A percentile compares a stretch with the other conserved stretches of the same genome.
phyloP scores from a whole-genome alignment of 2,329 filamentous ascomycete species.

The Ramularia endophylla region DNA sequence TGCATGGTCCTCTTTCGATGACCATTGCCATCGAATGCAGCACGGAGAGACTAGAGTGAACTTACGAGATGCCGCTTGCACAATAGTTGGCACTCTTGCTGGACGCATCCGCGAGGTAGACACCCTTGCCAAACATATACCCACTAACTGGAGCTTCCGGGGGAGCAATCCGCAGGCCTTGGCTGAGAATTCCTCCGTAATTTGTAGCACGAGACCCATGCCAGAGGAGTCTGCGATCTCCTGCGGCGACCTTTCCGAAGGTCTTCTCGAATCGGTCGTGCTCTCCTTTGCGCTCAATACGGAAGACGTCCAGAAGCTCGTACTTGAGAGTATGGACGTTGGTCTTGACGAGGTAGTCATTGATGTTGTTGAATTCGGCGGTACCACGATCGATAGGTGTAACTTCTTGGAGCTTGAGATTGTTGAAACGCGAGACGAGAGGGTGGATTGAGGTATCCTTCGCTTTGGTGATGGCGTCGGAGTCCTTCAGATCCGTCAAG shows the following conservation, averaged over 20 bases:
- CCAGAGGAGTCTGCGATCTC: conserved; percentile 74
- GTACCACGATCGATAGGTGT: conserved; percentile 55
- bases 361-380: conserved; percentile 59
- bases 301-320: conserved; percentile 69
- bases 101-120: conserved; percentile 85
- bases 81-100: conserved; percentile 82
- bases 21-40: conserved; percentile 37
- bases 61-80: conserved; percentile 7
- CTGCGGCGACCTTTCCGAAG: conserved; percentile 47
- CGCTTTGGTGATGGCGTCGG: conserved; percentile 68
- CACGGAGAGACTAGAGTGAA: not conserved
- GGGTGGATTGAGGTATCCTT: conserved; percentile 50
- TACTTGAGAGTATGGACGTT: conserved; percentile 60
- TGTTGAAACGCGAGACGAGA: conserved; percentile 66
- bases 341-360: conserved; percentile 61
- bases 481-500: conserved; percentile 78
- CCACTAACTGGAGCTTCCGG: conserved; percentile 64
- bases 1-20: no score
- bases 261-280: conserved; percentile 59
- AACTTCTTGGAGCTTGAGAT: conserved; percentile 71
- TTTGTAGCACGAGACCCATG: conserved; percentile 80
- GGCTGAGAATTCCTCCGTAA: conserved; percentile 78
- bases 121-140: conserved; percentile 79
- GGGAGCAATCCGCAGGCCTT: conserved; percentile 85
- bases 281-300: conserved; percentile 71